Percentiles rank a stretch among this genome's conserved stretches.
These are phyloP conservation scores for Fusarium napiforme DNA, from an alignment of 2,329 filamentous ascomycete genomes.

Conservation along the genomic window DNA sequence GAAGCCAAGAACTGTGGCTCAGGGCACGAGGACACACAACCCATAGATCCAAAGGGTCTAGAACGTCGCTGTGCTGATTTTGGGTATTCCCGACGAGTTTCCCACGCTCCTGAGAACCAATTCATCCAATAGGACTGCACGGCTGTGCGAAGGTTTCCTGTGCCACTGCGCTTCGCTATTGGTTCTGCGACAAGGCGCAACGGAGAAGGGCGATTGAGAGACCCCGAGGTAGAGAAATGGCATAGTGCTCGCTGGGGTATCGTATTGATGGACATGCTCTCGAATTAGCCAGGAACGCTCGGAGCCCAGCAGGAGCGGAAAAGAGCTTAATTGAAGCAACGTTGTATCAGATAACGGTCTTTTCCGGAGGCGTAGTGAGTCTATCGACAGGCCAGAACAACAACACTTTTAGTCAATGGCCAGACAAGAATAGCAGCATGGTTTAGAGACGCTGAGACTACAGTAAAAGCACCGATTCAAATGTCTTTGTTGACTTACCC, in stretches of 20 bases:
- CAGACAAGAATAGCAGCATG: neutral
- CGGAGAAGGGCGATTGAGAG: slow-evolving; percentile 10
- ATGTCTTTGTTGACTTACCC: slow-evolving; percentile 2
- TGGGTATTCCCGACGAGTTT: slow-evolving; percentile 43
- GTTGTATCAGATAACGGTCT: slow-evolving; percentile 30
- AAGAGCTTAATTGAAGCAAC: slow-evolving; percentile 7
- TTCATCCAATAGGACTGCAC: neutral
- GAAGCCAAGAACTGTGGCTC: slow-evolving; percentile 35
- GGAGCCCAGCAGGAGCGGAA: neutral
- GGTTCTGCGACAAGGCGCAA: neutral
- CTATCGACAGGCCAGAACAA: neutral
- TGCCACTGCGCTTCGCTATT: slow-evolving; percentile 3
- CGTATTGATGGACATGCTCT: neutral
- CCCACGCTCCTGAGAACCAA: slow-evolving; percentile 1
- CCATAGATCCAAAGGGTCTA: slow-evolving; percentile 1
- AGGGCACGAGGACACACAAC: slow-evolving; percentile 36
- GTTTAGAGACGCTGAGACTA: neutral
- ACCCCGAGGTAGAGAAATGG: neutral
- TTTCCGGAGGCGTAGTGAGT: slow-evolving; percentile 19
- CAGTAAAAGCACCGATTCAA: neutral
- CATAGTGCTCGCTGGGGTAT: slow-evolving; percentile 1
- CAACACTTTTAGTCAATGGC: neutral
- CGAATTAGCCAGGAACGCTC: slow-evolving; percentile 21
- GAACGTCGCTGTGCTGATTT: slow-evolving; percentile 9
- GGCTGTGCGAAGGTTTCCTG: slow-evolving; percentile 2